Evolutionary conservation across 345 rosid species (phyloP), one percentile per base, ranked within the genome.

Genomic region (Pistacia atlantica): DNA sequence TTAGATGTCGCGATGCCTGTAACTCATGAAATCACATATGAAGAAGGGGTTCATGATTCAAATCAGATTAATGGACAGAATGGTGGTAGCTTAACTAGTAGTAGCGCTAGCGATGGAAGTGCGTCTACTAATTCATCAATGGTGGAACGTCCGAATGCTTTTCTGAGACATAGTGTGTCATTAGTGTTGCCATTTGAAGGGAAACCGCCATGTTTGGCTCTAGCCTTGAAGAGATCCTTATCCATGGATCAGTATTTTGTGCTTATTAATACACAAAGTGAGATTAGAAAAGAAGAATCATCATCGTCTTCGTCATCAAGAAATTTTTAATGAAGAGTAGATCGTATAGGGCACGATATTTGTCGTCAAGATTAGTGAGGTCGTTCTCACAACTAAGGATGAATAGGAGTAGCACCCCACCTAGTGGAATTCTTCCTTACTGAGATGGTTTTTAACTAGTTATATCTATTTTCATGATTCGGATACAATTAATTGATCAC

Each of bases 161-260:
- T 71, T 60, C 35, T 74, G 10, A 55, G 84, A 8, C 88, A 77
- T 48, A 60, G 82, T 46, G 68, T 62, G 33, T 75, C 86, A 7
- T 12, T 67, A 7, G 75, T 70, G 49, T 56, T 79, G 60, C 81
- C 80, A 0, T 38, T 10, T 14, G 84, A 74, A 79, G 72, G 49
- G 64, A 76, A 77, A 45, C 69, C 38, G 1, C 71, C 65, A 8
- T 52, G n/a, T 11, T 54, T 45, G 69, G n/a, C 20, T 17, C 37
- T 20, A 1, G 55, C 60, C 38, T 70, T 82, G 76, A 76, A 64
- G 73, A 67, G 87, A 54, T 86, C 89, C 3, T 65, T 86, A 49
- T 86, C 89, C 0, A 58, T 82, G 89, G 89, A 84, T 82, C 84
- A 77, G 18, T 75, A 63, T 61, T 78, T 57, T 48, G 38, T 80